A percentile compares a stretch with the other conserved stretches of the same genome.
Evolutionary conservation across 2,329 filamentous ascomycete species (phyloP).

Genomic region (Pestalotiopsis sp.): DNA sequence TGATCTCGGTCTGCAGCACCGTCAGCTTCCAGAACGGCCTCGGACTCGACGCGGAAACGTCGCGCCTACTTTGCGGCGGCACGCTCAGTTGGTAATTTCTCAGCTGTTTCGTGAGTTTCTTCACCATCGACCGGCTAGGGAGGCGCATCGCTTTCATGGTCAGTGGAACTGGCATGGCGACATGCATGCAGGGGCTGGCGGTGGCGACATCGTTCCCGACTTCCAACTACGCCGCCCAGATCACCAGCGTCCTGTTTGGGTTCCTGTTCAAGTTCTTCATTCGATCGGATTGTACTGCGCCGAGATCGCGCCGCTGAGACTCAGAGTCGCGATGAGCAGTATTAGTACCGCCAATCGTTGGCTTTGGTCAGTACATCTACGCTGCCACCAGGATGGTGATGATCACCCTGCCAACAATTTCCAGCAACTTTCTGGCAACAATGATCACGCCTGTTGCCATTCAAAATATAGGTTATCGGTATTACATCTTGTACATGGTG

Average conservation of each 20-base stretch:
- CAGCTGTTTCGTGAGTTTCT: conserved; percentile 48
- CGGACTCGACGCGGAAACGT: conserved; percentile 34
- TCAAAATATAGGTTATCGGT: conserved; percentile 49
- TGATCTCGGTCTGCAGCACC: conserved; percentile 47
- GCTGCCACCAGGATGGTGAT: not conserved
- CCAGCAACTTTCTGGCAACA: conserved; percentile 41
- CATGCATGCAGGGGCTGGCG: conserved; percentile 55
- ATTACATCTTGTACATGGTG: conserved; percentile 51
- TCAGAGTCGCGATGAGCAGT: conserved; percentile 56
- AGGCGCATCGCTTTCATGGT: conserved; percentile 52
- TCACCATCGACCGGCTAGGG: conserved; percentile 51
- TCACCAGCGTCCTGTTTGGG: conserved; percentile 55
- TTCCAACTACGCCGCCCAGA: conserved; percentile 44
- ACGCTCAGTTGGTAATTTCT: conserved; percentile 48
- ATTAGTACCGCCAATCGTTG: conserved; percentile 56
- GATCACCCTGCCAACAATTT: not conserved
- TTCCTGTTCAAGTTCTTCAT: conserved; percentile 63
- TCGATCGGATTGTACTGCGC: conserved; percentile 60
- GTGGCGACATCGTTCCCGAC: conserved; percentile 49
- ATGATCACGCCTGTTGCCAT: conserved; percentile 48
- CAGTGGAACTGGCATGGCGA: conserved; percentile 50
- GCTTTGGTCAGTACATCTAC: conserved; percentile 35
- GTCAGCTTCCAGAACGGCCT: conserved; percentile 42
- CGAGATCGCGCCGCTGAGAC: conserved; percentile 53
- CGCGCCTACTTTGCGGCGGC: conserved; percentile 43